phyloP scores from a whole-genome alignment of 139 green algal genomes.

The Tetratostichococcus sp. region DNA sequence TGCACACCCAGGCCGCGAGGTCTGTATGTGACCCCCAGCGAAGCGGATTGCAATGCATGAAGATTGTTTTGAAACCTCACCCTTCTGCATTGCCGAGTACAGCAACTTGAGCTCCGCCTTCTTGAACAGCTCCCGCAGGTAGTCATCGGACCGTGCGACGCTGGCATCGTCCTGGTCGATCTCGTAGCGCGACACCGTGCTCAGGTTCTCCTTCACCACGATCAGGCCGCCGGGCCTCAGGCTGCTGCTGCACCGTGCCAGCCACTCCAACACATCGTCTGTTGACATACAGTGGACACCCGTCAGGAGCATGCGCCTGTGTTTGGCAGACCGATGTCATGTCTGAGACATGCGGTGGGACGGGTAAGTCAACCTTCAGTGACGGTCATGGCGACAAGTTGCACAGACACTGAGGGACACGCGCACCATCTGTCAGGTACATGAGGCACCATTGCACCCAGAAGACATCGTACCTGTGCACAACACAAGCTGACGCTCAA shows the following conservation, averaged over 20 bases:
- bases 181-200: conserved; percentile 68
- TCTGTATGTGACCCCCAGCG: too few species aligned
- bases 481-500: conserved; percentile 8
- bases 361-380: too few species aligned
- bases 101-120: conserved; percentile 32
- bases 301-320: too few species aligned
- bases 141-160: conserved; percentile 75
- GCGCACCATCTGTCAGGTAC: conserved; percentile 88
- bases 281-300: too few species aligned
- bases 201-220: conserved; percentile 94
- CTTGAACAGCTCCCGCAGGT: conserved; percentile 70
- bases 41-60: too few species aligned
- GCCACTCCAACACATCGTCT: conserved; percentile 74
- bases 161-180: conserved; percentile 84
- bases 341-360: too few species aligned
- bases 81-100: conserved; percentile 52
- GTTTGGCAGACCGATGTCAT: too few species aligned
- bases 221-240: conserved; percentile 80
- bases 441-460: conserved; percentile 86
- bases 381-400: too few species aligned
- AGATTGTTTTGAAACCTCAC: too few species aligned
- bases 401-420: too few species aligned
- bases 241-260: conserved; percentile 50
- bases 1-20: too few species aligned
- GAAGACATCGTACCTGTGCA: conserved; percentile 75